These are phyloP conservation scores for Podochytrium sp. DNA, from an alignment of 192 early-diverging fungal genomes.

Conservation along the genomic window DNA sequence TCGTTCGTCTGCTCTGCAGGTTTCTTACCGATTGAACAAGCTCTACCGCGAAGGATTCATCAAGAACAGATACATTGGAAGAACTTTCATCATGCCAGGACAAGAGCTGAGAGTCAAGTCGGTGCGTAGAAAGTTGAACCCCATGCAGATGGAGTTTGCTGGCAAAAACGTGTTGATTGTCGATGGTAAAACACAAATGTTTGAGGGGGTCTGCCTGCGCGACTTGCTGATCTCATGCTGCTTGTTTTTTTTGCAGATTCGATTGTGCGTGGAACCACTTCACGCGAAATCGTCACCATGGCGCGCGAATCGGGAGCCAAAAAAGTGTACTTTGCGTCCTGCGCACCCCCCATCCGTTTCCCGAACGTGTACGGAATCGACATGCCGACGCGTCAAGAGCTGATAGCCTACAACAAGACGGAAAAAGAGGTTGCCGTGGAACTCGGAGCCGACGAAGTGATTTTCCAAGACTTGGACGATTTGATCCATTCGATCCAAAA, in stretches of 20 bases:
- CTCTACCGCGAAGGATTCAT: conserved; percentile 98
- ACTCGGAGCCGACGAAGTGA: conserved; percentile 94
- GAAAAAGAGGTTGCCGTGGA: conserved; percentile 85
- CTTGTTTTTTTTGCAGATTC: conserved; percentile 67
- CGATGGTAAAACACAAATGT: conserved; percentile 67
- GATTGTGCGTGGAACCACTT: conserved; percentile 99
- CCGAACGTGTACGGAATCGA: conserved; percentile 99
- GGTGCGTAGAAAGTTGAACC: conserved; percentile 96
- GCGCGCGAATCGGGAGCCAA: conserved; percentile 97
- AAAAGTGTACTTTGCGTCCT: conserved; percentile 99
- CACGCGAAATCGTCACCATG: conserved; percentile 98
- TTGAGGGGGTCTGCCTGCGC: background rate
- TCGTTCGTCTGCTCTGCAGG: conserved; percentile 92
- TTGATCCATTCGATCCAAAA: conserved; percentile 81
- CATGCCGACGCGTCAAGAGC: conserved; percentile 93
- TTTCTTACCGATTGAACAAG: conserved; percentile 85
- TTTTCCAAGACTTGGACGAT: conserved; percentile 89
- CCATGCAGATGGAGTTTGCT: conserved; percentile 96
- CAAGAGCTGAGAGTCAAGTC: conserved; percentile 77
- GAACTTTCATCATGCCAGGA: conserved; percentile 99
- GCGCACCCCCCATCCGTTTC: conserved; percentile 90
- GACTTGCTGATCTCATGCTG: background rate
- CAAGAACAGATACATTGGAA: conserved; percentile 98
- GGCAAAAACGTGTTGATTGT: conserved; percentile 97
- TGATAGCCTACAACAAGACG: conserved; percentile 80